phyloP scores from a whole-genome alignment of 805 yeast genomes.

The Cyberlindnera mrakii region DNA sequence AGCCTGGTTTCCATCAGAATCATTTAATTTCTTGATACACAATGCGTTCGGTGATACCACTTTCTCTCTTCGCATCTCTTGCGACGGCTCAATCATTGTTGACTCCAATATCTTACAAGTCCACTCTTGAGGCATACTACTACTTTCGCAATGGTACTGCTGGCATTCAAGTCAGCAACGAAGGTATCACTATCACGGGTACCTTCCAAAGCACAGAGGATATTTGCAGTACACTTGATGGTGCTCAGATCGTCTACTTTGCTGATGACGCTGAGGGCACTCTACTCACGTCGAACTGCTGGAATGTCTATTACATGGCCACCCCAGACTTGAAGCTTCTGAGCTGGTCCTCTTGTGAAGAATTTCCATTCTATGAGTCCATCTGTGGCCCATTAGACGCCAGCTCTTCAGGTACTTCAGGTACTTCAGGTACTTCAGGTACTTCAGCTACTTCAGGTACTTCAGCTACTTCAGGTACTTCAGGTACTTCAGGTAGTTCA shows the following conservation, averaged over 20 bases:
- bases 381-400: conserved; percentile 8
- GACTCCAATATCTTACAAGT: conserved; percentile 13
- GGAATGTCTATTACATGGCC: conserved; percentile 17
- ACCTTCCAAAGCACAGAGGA: conserved; percentile 8
- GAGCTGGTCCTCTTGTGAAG: conserved; percentile 21
- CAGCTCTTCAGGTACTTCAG: conserved; percentile 3
- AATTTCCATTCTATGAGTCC: conserved; percentile 20
- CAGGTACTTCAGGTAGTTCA: conserved; percentile 2
- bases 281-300: conserved; percentile 21
- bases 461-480: background rate
- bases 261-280: conserved; percentile 9
- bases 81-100: conserved; percentile 17
- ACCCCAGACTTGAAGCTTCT: conserved; percentile 8
- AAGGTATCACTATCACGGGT: conserved; percentile 16
- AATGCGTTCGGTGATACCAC: conserved; percentile 4
- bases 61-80: conserved; percentile 16
- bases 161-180: conserved; percentile 2
- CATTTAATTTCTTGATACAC: background rate
- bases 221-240: conserved; percentile 11
- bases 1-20: too few relatives aligned
- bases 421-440: conserved; percentile 3
- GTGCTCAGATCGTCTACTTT: conserved; percentile 19
- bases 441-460: conserved; percentile 1
- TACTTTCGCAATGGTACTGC: conserved; percentile 18
- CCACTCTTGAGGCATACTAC: conserved; percentile 15